Conservation (phyloP, 129 eudicot species). For the carrot (Daucus carota) region DNA sequence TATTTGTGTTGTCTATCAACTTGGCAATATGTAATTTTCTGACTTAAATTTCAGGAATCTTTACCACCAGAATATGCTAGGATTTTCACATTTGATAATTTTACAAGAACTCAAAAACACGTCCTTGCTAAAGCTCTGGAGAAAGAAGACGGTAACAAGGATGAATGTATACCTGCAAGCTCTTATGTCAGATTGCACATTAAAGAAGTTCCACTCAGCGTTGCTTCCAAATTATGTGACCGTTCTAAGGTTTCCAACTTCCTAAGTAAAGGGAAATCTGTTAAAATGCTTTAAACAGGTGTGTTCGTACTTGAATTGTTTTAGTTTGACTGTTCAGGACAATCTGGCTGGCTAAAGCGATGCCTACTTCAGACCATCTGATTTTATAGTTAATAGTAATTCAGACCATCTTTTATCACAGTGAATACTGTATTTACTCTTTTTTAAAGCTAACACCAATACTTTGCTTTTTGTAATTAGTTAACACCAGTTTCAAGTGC, state of each 20-base stretch:
- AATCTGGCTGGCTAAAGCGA: no score
- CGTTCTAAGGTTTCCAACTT: conserved; percentile 27
- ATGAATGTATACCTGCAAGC: conserved; percentile 49
- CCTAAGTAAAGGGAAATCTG: no score
- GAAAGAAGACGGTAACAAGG: conserved; percentile 45
- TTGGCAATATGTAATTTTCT: neutral
- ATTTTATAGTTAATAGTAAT: no score
- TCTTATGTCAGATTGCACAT: conserved; percentile 73
- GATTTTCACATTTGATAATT: conserved; percentile 80
- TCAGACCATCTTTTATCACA: no score
- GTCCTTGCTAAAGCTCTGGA: conserved; percentile 70
- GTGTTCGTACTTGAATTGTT: no score
- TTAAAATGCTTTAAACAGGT: no score
- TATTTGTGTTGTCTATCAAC: neutral
- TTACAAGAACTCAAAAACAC: conserved; percentile 72
- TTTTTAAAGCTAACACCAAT: no score
- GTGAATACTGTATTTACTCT: no score
- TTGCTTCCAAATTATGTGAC: conserved; percentile 50
- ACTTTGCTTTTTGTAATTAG: no score
- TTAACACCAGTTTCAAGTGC: no score
- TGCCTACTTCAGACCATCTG: no score
- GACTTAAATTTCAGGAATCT: conserved; percentile 54
- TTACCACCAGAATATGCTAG: conserved; percentile 77
- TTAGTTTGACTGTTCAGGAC: no score
- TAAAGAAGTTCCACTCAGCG: conserved; percentile 41